A percentile compares a stretch with the other conserved stretches of the same genome.
These are phyloP conservation scores for Schoenoplectus tabernaemontani DNA, from an alignment of 202 grass and related monocot genomes.

Conservation along the genomic window DNA sequence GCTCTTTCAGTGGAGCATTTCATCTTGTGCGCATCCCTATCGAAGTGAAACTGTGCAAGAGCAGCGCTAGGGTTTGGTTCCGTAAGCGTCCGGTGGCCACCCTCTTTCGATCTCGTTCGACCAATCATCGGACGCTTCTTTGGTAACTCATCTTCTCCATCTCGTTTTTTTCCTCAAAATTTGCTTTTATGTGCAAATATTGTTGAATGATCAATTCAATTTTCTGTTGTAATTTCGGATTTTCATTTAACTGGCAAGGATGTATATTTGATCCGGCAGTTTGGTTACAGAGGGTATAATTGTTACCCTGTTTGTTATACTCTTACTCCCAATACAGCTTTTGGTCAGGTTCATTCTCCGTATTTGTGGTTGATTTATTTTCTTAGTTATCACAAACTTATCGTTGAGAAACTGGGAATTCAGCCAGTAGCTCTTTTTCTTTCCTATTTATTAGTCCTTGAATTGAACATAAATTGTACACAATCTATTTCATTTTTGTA, in stretches of 20 bases:
- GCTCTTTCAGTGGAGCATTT: neutral
- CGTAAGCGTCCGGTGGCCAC: neutral
- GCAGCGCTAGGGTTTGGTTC: neutral
- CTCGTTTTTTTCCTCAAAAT: neutral
- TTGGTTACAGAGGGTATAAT: neutral
- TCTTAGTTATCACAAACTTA: neutral
- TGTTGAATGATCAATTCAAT: neutral
- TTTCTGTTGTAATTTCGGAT: neutral
- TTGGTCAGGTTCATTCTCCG: neutral
- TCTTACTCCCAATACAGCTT: neutral
- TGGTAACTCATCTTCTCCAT: neutral
- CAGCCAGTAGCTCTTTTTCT: neutral
- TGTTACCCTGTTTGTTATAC: neutral
- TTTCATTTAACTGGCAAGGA: neutral
- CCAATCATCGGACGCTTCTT: neutral
- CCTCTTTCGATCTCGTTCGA: neutral
- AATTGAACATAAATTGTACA: neutral
- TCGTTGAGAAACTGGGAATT: neutral
- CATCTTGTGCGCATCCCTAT: neutral
- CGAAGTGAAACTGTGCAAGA: neutral
- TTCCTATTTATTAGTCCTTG: neutral
- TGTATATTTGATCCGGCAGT: neutral
- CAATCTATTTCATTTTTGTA: neutral
- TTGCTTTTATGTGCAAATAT: neutral
- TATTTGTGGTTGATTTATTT: neutral